These are phyloP conservation scores for Trichosporon coremiiforme DNA, from an alignment of 1,284 basidiomycete genomes.

Conservation along the genomic window DNA sequence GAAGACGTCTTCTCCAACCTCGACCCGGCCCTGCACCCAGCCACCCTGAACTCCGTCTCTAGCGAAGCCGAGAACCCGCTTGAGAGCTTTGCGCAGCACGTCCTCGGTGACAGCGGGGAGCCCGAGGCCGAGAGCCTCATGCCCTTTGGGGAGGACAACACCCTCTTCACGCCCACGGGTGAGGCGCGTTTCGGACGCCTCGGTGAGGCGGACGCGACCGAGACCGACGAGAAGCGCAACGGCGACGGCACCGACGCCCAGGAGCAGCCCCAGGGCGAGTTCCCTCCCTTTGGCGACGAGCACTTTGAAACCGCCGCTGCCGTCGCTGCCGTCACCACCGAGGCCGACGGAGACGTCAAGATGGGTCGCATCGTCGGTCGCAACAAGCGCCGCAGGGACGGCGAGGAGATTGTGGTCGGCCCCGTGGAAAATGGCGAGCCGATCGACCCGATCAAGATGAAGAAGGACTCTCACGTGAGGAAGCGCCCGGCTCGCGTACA, in stretches of 20 bases:
- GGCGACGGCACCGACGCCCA: slow-evolving; percentile 17
- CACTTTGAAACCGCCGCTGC: slow-evolving; percentile 13
- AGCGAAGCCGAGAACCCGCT: slow-evolving; percentile 32
- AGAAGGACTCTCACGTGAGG: slow-evolving; percentile 53
- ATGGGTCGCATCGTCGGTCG: slow-evolving; percentile 22
- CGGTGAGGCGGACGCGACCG: slow-evolving; percentile 1
- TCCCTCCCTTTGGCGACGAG: slow-evolving; percentile 6
- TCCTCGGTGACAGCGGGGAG: slow-evolving; percentile 28
- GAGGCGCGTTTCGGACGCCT: slow-evolving; percentile 28
- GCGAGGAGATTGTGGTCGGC: slow-evolving; percentile 31
- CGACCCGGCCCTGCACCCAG: slow-evolving; percentile 35
- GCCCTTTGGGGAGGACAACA: slow-evolving; percentile 27
- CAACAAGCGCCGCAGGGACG: slow-evolving; percentile 33
- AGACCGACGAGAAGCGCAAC: neutral
- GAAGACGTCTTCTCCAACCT: slow-evolving; percentile 32
- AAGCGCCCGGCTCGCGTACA: too few relatives aligned
- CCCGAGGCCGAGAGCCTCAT: slow-evolving; percentile 23
- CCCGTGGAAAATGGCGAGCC: slow-evolving; percentile 38
- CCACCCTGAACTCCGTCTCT: slow-evolving; percentile 29
- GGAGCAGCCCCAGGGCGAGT: slow-evolving; percentile 18
- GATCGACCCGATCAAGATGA: slow-evolving; percentile 41
- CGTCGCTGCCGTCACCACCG: neutral
- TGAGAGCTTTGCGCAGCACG: slow-evolving; percentile 38
- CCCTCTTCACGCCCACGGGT: slow-evolving; percentile 27
- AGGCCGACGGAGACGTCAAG: slow-evolving; percentile 17